Base-by-base conservation (phyloP, 192 early-diverging fungal species). In the Linnemannia zychae region DNA sequence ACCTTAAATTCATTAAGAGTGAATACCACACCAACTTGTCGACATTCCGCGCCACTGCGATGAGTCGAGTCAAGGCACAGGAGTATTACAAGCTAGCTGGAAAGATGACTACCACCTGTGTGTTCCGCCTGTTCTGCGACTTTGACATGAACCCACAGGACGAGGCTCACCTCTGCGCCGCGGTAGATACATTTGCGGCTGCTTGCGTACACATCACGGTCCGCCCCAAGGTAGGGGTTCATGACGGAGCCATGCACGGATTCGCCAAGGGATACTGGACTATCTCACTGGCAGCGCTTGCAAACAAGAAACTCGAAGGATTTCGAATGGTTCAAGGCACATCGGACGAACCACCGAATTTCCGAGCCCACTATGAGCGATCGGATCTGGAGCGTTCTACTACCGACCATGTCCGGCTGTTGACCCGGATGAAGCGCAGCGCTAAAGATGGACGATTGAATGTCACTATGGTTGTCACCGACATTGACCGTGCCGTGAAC, bases 111-210 rank as follows among this genome's bases (percentile, higher is more conserved):
- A 68, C 67, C 11, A 63, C 57, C 13, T 63, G 24, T 24, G 57
- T 63, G 12, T 63, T 63, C 28, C 57, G 57, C 12, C 28, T 63
- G 24, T 63, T 63, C 13, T n/a, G 22, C 12, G 57, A 63, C 57
- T 63, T 63, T 63, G 57, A 63, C 57, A 63, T 63, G 57, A 63
- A 63, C 57, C 31, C 57, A 3, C 57, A 63, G 28, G 57, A 63
- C 28, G 57, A 63, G 13, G 57, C 57, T 9, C 12, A 63, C 11
- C 57, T 63, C 57, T 63, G 57, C 28, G 57, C 24, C 0, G 57
- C 57, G 28, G 57, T 63, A 28, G 57, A 3, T 4, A 63, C 24
- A 13, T 63, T 63, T 15, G 28, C 57, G 11, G 57, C 57, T 12
- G 57, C 57, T 3, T 63, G 57, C 31, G 28, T 63, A 31, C 57